Conservation (phyloP, 139 green algal species). For the Desmodesmus armatus region DNA sequence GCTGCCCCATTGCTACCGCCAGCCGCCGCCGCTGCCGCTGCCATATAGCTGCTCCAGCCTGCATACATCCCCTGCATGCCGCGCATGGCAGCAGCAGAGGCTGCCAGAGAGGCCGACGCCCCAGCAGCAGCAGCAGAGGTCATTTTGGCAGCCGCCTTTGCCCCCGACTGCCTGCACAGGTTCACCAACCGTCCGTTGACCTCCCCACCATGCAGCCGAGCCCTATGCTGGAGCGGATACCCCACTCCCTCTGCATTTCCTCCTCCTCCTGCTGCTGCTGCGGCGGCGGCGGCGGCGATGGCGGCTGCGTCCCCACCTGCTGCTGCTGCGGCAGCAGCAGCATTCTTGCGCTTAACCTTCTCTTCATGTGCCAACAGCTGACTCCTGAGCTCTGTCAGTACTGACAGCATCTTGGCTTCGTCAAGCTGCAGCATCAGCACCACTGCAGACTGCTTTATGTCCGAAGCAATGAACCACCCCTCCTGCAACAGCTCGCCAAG, state of each 20-base stretch:
- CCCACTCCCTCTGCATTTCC: neutral
- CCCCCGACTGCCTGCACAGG: neutral
- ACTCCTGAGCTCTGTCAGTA: neutral
- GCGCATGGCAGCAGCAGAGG: neutral
- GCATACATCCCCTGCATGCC: neutral
- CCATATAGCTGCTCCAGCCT: neutral
- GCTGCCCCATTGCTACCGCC: neutral
- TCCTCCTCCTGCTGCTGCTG: no score
- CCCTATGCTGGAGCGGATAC: neutral
- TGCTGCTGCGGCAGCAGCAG: slow-evolving; percentile 14
- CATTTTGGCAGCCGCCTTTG: neutral
- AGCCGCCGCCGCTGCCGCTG: neutral
- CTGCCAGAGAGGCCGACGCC: neutral
- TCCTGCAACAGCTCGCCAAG: neutral
- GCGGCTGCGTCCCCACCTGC: neutral
- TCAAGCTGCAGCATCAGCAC: neutral
- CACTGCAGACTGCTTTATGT: neutral
- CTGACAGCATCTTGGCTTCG: neutral
- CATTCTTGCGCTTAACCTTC: neutral
- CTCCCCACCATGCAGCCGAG: neutral
- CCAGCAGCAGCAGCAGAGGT: neutral
- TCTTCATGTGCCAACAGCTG: neutral
- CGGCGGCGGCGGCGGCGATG: no score
- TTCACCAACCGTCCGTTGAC: slow-evolving; percentile 14
- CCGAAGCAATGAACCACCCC: neutral